A percentile compares a stretch with the other conserved stretches of the same genome.
phyloP scores from a whole-genome alignment of 192 early-diverging fungal species.

The Gaertneriomyces semiglobifer region DNA sequence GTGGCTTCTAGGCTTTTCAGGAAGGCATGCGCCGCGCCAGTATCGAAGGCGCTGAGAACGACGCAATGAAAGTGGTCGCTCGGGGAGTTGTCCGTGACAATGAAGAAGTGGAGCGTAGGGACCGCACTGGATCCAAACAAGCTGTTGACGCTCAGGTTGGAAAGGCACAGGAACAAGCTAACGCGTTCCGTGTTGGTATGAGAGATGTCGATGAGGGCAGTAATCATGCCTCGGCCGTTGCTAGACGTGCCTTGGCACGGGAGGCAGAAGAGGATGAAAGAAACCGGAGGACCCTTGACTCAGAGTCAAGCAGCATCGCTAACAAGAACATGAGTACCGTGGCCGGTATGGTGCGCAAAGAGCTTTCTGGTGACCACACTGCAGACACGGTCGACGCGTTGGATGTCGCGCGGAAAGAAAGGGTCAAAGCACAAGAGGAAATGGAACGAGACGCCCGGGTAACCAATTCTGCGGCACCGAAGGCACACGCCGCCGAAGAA shows the following conservation, averaged over 20 bases:
- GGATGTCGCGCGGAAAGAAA: background rate
- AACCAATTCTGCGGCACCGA: background rate
- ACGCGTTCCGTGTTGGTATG: background rate
- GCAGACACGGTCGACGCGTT: background rate
- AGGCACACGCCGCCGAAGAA: slow-evolving; percentile 2
- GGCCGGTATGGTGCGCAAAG: background rate
- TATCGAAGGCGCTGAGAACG: background rate
- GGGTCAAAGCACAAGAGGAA: background rate
- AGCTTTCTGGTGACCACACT: background rate
- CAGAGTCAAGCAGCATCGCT: background rate
- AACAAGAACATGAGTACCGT: background rate
- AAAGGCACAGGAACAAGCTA: background rate
- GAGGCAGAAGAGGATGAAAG: slow-evolving; percentile 2
- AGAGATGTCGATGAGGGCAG: background rate
- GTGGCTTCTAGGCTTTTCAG: background rate
- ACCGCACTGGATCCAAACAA: slow-evolving; percentile 1
- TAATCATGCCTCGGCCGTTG: background rate
- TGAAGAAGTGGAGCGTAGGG: background rate
- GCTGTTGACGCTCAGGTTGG: background rate
- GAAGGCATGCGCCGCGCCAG: slow-evolving; percentile 3
- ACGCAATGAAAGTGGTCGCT: background rate
- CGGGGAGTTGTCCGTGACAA: background rate
- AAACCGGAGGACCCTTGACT: background rate
- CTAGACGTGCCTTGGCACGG: background rate
- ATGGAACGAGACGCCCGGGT: background rate